Evolutionary conservation across 345 rosid species (phyloP).

Genomic region (Gossypium arboreum): DNA sequence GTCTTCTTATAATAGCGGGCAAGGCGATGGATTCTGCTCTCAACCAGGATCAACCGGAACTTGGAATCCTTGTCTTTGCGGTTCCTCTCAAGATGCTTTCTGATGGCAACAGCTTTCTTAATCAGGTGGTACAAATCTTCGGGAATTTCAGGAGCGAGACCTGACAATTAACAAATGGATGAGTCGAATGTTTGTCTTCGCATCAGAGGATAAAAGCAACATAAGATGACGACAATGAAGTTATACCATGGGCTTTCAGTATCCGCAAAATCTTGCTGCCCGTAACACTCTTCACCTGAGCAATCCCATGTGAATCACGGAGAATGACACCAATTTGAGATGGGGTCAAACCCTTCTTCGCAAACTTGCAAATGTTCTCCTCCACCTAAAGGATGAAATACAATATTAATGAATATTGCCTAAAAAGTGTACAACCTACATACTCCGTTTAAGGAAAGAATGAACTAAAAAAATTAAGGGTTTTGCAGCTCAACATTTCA

Average conservation of each 20-base stretch:
- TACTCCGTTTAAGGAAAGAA: no score
- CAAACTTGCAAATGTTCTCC: constrained; percentile 71
- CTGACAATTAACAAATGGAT: constrained; percentile 18
- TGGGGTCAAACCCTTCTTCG: constrained; percentile 71
- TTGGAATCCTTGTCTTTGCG: constrained; percentile 96
- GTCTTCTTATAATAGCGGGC: constrained; percentile 98
- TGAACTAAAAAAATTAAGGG: not conserved
- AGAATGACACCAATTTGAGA: constrained; percentile 76
- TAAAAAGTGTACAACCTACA: not conserved
- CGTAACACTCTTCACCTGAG: constrained; percentile 62
- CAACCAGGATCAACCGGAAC: constrained; percentile 84
- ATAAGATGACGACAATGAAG: not conserved
- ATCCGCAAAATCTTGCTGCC: constrained; percentile 66
- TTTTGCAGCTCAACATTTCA: not conserved
- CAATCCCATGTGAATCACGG: constrained; percentile 67
- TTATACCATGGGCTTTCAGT: constrained; percentile 50
- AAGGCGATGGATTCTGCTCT: constrained; percentile 91
- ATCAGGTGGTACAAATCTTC: constrained; percentile 88
- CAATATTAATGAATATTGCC: not conserved
- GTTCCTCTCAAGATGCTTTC: constrained; percentile 97
- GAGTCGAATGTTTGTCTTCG: not conserved
- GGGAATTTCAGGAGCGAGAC: constrained; percentile 90
- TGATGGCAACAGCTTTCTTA: constrained; percentile 89
- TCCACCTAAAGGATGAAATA: constrained; percentile 32
- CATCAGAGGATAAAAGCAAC: not conserved